Conservation (phyloP, 176 grass and related monocot species). For the Coix lacrymajobi region DNA sequence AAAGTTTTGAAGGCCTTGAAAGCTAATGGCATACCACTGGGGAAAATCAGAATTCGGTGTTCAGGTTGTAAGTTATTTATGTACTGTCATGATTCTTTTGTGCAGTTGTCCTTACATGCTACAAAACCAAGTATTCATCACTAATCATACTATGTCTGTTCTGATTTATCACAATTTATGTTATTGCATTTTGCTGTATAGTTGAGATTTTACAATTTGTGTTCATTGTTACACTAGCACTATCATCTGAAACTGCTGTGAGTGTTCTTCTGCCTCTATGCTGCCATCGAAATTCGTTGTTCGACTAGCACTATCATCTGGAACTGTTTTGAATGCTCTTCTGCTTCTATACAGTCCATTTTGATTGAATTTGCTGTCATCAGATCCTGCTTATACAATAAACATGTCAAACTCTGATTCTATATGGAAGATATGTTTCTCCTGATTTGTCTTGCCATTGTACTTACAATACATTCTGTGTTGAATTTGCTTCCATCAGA, state of each 20-base stretch:
- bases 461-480: neutral
- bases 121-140: neutral
- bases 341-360: too few relatives aligned
- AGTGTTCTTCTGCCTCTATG: too few relatives aligned
- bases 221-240: neutral
- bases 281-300: too few relatives aligned
- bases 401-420: neutral
- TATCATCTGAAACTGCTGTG: too few relatives aligned
- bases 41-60: neutral
- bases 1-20: neutral
- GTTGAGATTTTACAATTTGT: neutral
- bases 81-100: neutral
- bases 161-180: too few relatives aligned
- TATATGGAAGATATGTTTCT: neutral
- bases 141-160: neutral
- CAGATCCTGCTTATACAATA: too few relatives aligned
- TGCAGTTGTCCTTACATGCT: neutral
- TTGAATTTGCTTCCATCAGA: neutral
- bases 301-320: neutral
- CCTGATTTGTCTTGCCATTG: too few relatives aligned
- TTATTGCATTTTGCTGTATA: neutral
- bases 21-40: neutral
- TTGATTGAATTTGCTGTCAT: too few relatives aligned
- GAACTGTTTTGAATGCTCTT: too few relatives aligned
- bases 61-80: neutral